phyloP scores from a whole-genome alignment of 371 early-diverging fungal genomes.

The Syncephalastrum monosporum region DNA sequence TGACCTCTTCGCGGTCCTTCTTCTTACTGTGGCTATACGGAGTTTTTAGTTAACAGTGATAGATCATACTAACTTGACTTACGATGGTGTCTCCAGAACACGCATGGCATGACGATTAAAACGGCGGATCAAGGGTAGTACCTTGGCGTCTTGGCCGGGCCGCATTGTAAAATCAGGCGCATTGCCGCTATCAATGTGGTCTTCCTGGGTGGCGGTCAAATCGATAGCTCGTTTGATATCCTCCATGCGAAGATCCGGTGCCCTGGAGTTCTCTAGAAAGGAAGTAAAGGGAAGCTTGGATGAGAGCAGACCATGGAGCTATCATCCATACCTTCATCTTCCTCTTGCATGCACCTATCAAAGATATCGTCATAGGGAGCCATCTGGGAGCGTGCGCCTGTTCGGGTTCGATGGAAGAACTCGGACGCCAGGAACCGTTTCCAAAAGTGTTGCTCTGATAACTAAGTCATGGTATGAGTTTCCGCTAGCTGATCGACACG shows the following conservation, averaged over 20 bases:
- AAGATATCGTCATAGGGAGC: slow-evolving; percentile 81
- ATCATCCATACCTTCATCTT: slow-evolving; percentile 62
- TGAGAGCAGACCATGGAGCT: not conserved
- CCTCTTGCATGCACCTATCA: slow-evolving; percentile 77
- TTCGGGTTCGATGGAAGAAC: slow-evolving; percentile 82
- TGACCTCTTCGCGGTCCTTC: no score
- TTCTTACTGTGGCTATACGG: no score
- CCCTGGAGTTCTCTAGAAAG: slow-evolving; percentile 40
- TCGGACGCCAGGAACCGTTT: slow-evolving; percentile 83
- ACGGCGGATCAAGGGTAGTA: slow-evolving; percentile 79
- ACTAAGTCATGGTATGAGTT: slow-evolving; percentile 20
- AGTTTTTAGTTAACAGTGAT: no score
- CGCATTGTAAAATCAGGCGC: slow-evolving; percentile 89
- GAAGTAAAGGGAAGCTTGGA: not conserved
- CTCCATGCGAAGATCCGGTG: slow-evolving; percentile 53
- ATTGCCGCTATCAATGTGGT: slow-evolving; percentile 78
- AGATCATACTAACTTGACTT: slow-evolving; percentile 6
- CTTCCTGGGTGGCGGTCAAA: slow-evolving; percentile 77
- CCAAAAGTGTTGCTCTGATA: slow-evolving; percentile 87
- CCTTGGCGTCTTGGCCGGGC: slow-evolving; percentile 64
- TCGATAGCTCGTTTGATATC: slow-evolving; percentile 71
- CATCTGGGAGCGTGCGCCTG: slow-evolving; percentile 54
- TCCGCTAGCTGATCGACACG: not conserved
- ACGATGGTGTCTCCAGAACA: slow-evolving; percentile 62
- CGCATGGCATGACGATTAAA: slow-evolving; percentile 90